Evolutionary conservation across 2,329 filamentous ascomycete species (phyloP), one percentile per base, ranked within the genome.

Genomic region (Alternaria infectoria): DNA sequence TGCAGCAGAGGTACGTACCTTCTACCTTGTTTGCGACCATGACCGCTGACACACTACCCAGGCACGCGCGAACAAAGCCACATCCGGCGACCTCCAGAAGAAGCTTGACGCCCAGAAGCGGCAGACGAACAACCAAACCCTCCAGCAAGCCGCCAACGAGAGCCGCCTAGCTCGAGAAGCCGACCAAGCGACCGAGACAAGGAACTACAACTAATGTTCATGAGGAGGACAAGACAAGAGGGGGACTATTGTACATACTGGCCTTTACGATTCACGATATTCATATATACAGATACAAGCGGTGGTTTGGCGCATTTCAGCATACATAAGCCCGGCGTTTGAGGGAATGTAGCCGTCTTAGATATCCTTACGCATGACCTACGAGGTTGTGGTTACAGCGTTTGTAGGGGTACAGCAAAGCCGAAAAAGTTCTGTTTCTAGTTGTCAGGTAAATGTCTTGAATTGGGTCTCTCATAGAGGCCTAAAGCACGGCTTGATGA

Each of bases 61-160:
- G 91, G 89, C 90, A 76, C 87, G 92, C 68, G 89, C 89, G 19
- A 87, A 89, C 70, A 86, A 87, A 32, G 77, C 85, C 50, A 81
- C 80, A 62, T 65, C 74, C 83, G 80, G 81, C 82, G 88, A 71
- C 89, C 70, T 80, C 17, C 76, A 74, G 23, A 76, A 92, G 30
- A 89, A 93, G 75, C 83, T 97, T 13, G 87, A 90, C 58, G 89
- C 89, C 36, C 91, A 97, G 81, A 92, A 91, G 82, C 89, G 88
- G 71, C 88, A 92, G 82, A 93, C 91, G 9, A 86, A 89, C 57
- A 84, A 82, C 28, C 88, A 90, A 63, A 89, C 89, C 1, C 82
- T 97, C 52, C 88, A 89, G 66, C 86, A 91, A 68, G 87, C 85
- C 5, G 93, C 92, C 75, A 82, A 85, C 55, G 85, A 89, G 59